A percentile compares a stretch with the other conserved stretches of the same genome.
phyloP scores from a whole-genome alignment of 2,329 filamentous ascomycete genomes.

The Triangularia setosa region DNA sequence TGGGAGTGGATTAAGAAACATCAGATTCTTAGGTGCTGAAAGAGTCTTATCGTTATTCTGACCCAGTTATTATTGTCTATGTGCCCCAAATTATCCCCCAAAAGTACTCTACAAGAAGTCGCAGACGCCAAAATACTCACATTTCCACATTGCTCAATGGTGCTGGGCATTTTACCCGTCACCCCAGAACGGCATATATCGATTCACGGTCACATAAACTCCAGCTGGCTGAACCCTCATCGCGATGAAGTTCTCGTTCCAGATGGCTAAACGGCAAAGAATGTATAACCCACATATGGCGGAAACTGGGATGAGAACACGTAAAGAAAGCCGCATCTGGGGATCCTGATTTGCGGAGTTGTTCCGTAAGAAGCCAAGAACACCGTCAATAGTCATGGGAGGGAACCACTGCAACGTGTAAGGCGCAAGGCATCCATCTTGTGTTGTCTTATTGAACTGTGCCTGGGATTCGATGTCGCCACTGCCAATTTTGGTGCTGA shows the following conservation, averaged over 20 bases:
- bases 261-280: slow-evolving; percentile 11
- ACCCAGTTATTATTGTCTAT: no score
- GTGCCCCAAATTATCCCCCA: neutral
- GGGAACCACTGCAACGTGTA: neutral
- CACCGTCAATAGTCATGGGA: neutral
- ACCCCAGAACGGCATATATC: neutral
- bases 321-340: slow-evolving; percentile 8
- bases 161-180: neutral
- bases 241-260: slow-evolving; percentile 15
- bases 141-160: neutral
- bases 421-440: neutral
- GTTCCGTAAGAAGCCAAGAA: slow-evolving; percentile 3
- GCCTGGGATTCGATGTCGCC: neutral
- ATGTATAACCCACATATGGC: slow-evolving; percentile 4
- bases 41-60: no score
- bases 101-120: neutral
- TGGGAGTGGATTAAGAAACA: no score
- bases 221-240: slow-evolving; percentile 16
- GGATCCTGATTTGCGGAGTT: slow-evolving; percentile 17
- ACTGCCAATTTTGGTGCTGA: neutral
- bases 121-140: neutral
- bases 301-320: neutral
- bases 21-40: no score
- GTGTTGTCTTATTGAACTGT: neutral
- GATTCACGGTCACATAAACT: slow-evolving; percentile 16